Conservation (phyloP, 106 monocot species). For the Amphibolis antarctica region DNA sequence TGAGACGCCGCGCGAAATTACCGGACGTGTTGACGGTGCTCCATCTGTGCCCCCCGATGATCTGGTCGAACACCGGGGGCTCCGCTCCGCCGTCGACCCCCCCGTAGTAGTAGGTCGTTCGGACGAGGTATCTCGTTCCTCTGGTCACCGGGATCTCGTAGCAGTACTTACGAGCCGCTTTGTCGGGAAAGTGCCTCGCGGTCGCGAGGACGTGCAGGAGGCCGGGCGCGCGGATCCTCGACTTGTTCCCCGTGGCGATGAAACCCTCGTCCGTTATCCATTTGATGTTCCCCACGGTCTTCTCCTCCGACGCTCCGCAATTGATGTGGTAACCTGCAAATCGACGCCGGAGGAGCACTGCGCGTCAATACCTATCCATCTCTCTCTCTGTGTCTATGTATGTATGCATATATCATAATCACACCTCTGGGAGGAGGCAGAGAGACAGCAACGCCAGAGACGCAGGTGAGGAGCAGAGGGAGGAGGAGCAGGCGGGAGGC, state of each 20-base stretch:
- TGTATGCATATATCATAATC: too few relatives aligned
- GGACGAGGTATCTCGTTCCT: slow-evolving; percentile 42
- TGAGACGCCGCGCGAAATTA: slow-evolving; percentile 36
- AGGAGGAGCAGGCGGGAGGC: slow-evolving; percentile 5
- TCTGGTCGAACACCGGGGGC: slow-evolving; percentile 81
- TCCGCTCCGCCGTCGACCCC: slow-evolving; percentile 59
- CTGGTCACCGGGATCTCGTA: slow-evolving; percentile 50
- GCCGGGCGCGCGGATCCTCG: slow-evolving; percentile 24
- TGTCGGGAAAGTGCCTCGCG: slow-evolving; percentile 72
- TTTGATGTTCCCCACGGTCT: slow-evolving; percentile 24
- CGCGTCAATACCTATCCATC: background rate
- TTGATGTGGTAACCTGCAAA: slow-evolving; percentile 50
- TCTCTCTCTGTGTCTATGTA: too few relatives aligned
- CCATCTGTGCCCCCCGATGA: slow-evolving; percentile 67
- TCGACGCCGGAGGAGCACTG: background rate
- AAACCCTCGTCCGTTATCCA: slow-evolving; percentile 71
- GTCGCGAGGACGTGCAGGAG: slow-evolving; percentile 34
- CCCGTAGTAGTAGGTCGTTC: slow-evolving; percentile 85
- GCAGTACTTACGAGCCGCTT: slow-evolving; percentile 55
- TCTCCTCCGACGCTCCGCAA: slow-evolving; percentile 46
- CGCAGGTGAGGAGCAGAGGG: slow-evolving; percentile 10
- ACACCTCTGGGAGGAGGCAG: slow-evolving; percentile 23
- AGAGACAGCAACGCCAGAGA: slow-evolving; percentile 7
- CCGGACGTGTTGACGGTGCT: slow-evolving; percentile 61
- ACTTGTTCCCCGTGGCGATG: slow-evolving; percentile 45